Evolutionary conservation across 1,139 yeast species (phyloP), one percentile per base, ranked within the genome.

Genomic region (Yamadazyma siamensis): DNA sequence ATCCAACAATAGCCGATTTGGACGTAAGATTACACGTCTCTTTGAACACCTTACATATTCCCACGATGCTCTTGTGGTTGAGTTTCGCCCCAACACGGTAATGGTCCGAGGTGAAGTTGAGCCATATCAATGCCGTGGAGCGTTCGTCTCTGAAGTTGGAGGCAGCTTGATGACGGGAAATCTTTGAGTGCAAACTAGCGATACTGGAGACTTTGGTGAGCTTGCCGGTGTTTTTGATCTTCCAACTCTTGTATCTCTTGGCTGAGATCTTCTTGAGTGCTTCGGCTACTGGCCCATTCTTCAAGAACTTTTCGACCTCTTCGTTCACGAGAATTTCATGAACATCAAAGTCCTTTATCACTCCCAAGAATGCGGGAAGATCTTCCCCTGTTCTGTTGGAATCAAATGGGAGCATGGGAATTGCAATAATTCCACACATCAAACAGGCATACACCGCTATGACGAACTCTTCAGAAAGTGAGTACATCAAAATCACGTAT

Each of bases 11-110:
- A 0, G 96, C 80, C 25, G 79, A 75, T 20, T 76, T 72, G 25
- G 85, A 74, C 7, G 80, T 73, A 61, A 91, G 67, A 44, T 86
- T 91, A 47, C 95, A 85, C 0, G 97, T 89, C 51, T 91, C 97
- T 47, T 91, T 91, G 49, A 88, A 76, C 10, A 86, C 83, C 47
- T 89, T 87, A 54, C 96, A 88, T 54, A 86, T 75, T 1, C 88
- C 81, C 49, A 91, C 58, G 10, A 91, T 64, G 26, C 77, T 72
- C 24, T 68, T 64, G 50, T 85, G 94, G 22, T 77, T 65, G 34
- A 80, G 56, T n/a, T 69, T 65, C 2, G 83, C 80, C 0, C 84
- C 86, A 2, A 76, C 70, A 40, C 86, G 66, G 24, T 77, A 70
- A 46, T 83, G 84, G 48, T 87, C 95, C 0, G 89, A 69, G 0